phyloP scores from a whole-genome alignment of 1,284 basidiomycete species.

The Gymnopus androsaceus region DNA sequence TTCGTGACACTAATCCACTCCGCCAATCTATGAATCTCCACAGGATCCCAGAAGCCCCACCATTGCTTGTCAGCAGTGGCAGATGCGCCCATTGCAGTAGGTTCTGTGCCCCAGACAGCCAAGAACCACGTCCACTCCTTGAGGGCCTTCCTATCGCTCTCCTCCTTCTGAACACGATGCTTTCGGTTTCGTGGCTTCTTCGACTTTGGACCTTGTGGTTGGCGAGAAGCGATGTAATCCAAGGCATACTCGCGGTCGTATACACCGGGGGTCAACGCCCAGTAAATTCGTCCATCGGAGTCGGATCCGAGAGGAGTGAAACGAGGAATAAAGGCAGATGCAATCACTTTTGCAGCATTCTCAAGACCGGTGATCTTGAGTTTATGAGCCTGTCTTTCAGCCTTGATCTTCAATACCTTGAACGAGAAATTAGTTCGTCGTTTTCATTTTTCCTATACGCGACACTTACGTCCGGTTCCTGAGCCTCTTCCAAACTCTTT shows the following conservation, averaged over 20 bases:
- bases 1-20: slow-evolving; percentile 61
- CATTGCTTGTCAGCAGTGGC: slow-evolving; percentile 39
- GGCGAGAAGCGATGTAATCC: slow-evolving; percentile 37
- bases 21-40: slow-evolving; percentile 64
- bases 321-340: slow-evolving; percentile 40
- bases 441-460: not conserved
- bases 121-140: slow-evolving; percentile 72
- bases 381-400: slow-evolving; percentile 39
- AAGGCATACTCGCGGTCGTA: slow-evolving; percentile 47
- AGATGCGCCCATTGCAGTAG: slow-evolving; percentile 24
- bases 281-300: slow-evolving; percentile 53
- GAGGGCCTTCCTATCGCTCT: slow-evolving; percentile 48
- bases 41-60: slow-evolving; percentile 73
- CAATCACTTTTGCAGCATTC: slow-evolving; percentile 39
- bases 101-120: slow-evolving; percentile 66
- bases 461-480: slow-evolving; percentile 1
- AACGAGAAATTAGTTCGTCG: not conserved
- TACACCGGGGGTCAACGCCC: slow-evolving; percentile 51
- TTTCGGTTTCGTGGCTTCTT: slow-evolving; percentile 28
- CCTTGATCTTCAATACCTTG: slow-evolving; percentile 27
- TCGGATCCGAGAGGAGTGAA: slow-evolving; percentile 53
- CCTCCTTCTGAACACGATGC: slow-evolving; percentile 39
- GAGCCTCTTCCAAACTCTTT: slow-evolving; percentile 28
- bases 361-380: slow-evolving; percentile 40
- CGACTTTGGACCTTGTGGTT: slow-evolving; percentile 22